These are phyloP conservation scores for Simmondsia chinensis DNA, from an alignment of 148 eudicot species.

Conservation along the genomic window DNA sequence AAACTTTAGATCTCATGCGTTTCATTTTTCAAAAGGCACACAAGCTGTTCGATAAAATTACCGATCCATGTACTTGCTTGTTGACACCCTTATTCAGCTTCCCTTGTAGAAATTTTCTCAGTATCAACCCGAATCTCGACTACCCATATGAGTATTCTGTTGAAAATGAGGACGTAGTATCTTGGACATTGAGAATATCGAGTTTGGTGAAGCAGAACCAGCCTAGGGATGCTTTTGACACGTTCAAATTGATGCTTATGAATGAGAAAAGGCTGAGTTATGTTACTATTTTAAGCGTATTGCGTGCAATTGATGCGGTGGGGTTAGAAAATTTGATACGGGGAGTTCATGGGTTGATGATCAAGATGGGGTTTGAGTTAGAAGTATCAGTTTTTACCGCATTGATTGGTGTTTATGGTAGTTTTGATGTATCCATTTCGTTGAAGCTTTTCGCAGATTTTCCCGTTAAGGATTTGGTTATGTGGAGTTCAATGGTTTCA, in stretches of 20 bases:
- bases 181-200: conserved; percentile 46
- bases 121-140: neutral
- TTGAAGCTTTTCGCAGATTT: conserved; percentile 31
- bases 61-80: conserved; percentile 2
- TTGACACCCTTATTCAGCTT: neutral
- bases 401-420: conserved; percentile 38
- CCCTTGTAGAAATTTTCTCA: neutral
- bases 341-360: conserved; percentile 33
- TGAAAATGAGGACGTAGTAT: conserved; percentile 14
- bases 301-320: conserved; percentile 22
- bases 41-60: conserved; percentile 32
- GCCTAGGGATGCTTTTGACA: conserved; percentile 32
- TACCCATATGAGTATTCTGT: conserved; percentile 8
- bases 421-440: conserved; percentile 16
- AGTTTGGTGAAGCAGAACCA: conserved; percentile 29
- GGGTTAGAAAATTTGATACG: conserved; percentile 9
- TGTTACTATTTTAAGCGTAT: conserved; percentile 35
- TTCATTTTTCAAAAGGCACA: conserved; percentile 2
- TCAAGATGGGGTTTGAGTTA: conserved; percentile 41
- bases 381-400: conserved; percentile 36
- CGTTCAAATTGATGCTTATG: conserved; percentile 37
- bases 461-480: conserved; percentile 36
- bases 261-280: conserved; percentile 30
- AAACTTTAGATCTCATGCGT: neutral
- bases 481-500: conserved; percentile 62